These are phyloP conservation scores for Coprinellus micaceus DNA, from an alignment of 768 basidiomycete genomes.

Conservation along the genomic window DNA sequence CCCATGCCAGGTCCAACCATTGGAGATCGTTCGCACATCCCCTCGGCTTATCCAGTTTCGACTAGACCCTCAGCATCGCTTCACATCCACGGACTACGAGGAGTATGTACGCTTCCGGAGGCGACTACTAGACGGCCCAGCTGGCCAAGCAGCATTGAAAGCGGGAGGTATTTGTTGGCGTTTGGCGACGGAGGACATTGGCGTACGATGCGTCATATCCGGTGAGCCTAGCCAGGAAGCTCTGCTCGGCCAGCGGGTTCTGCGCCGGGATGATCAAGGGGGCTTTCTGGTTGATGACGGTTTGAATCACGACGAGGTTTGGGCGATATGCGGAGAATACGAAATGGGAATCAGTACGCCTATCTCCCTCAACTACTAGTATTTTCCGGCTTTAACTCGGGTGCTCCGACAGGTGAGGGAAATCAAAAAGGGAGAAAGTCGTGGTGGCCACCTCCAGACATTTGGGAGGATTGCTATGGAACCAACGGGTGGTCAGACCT, in stretches of 20 bases:
- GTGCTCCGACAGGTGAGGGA: neutral
- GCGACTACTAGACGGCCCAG: neutral
- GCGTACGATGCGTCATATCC: neutral
- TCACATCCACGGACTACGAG: neutral
- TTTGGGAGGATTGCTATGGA: neutral
- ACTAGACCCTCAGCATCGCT: neutral
- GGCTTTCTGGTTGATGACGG: neutral
- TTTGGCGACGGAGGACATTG: neutral
- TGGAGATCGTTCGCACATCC: neutral
- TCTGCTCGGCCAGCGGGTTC: neutral
- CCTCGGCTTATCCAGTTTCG: neutral
- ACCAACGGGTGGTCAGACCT: neutral
- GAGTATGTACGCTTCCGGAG: neutral
- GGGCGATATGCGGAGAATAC: neutral
- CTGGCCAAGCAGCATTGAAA: neutral
- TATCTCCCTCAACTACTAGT: no score
- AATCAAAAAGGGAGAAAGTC: neutral
- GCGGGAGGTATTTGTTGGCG: neutral
- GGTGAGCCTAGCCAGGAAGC: neutral
- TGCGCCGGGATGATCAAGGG: neutral
- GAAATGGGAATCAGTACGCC: no score
- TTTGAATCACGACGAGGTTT: neutral
- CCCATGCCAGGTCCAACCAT: no score
- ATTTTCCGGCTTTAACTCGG: no score
- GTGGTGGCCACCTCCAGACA: neutral